Base-by-base conservation (phyloP, 495 filamentous ascomycete species). In the Trichoderma reesei region DNA sequence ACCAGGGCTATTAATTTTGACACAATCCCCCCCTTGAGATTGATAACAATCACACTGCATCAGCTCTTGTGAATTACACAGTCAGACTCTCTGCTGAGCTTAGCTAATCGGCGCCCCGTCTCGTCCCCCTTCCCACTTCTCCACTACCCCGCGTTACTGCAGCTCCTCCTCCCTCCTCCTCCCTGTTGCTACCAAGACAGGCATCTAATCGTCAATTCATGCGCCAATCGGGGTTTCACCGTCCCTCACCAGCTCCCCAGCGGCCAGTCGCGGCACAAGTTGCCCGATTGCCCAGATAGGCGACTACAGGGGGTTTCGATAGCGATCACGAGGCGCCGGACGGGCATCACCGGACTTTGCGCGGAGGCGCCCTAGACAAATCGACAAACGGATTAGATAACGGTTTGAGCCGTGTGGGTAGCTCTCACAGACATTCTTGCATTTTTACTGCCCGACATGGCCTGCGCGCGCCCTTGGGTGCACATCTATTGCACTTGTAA, bases 91-190 rank as follows among this genome's bases (percentile, higher is more conserved):
- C 10, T 44, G 13, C n/a, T 54, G n/a, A 54, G 46, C 46, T 54
- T 54, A 54, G 46, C n/a, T 5, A 9, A 31, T 31, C 5, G 16
- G 13, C 44, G n/a, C n/a, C n/a, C n/a, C n/a, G n/a, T n/a, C n/a
- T n/a, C n/a, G n/a, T n/a, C 44, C 9, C 5, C 11, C 44, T 18
- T 54, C 48, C 20, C 20, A 20, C 51, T 33, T 56, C 44, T 56
- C 51, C 51, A 33, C 51, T 56, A 56, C 51, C 51, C 51, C 51
- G 51, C 51, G 51, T 56, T 56, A 56, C 14, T 56, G 11, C 51
- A 11, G 26, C 10, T 6, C n/a, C 46, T 3, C 11, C 9, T 1
- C 4, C 44, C n/a, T 16, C 10, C 44, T 20, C 46, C 18, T 33
- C 26, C 44, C 44, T 18, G 5, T 48, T 48, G 20, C 18, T 48